Base-by-base conservation (phyloP, 139 green algal species). In the Mychonastes homosphaera region DNA sequence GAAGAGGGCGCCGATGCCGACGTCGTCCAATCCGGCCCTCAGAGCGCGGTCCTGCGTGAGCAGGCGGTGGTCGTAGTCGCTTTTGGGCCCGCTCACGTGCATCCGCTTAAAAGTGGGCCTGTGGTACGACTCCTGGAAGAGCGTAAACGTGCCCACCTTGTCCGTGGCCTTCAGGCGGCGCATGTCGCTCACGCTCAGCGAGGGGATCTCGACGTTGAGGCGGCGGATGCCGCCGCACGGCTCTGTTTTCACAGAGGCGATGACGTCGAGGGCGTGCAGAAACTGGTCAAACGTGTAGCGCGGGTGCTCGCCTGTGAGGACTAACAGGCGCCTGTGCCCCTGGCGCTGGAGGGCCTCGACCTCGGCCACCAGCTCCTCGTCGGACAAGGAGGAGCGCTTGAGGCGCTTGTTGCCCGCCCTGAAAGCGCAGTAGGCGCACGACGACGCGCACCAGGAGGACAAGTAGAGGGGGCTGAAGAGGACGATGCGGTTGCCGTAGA, bases 401-500 rank as follows among this genome's bases (percentile, higher is more conserved):
- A 44, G 61, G 13, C 40, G 26, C 53, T 83, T 87, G 71, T 87
- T 87, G 26, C 43, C 57, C 12, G 66, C 59, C 2, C 77, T 53
- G 65, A 85, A 87, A 19, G 79, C 77, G 58, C 79, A 87, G 74
- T 87, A 87, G 10, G 74, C 71, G 70, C 79, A 87, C 52, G 64
- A 73, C 67, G 85, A 85, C 30, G 84, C 72, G 58, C 79, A 87
- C 69, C 85, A 74, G 71, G 85, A 85, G 47, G 79, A 73, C 10
- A 85, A 60, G 72, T 85, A 85, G 5, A 85, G 72, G 4, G 79
- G 77, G 18, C 77, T 74, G 48, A 87, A 87, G 24, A 87, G 77
- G 44, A 86, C 78, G 51, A 86, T 81, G 40, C 78, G 78, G 72
- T 86, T 86, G 70, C 76, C 78, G 53, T 86, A 86, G 57, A 86